A percentile compares a stretch with the other conserved stretches of the same genome.
Evolutionary conservation across 208 protist genomes (phyloP).

Genomic region (Balamuthia mandrillaris): DNA sequence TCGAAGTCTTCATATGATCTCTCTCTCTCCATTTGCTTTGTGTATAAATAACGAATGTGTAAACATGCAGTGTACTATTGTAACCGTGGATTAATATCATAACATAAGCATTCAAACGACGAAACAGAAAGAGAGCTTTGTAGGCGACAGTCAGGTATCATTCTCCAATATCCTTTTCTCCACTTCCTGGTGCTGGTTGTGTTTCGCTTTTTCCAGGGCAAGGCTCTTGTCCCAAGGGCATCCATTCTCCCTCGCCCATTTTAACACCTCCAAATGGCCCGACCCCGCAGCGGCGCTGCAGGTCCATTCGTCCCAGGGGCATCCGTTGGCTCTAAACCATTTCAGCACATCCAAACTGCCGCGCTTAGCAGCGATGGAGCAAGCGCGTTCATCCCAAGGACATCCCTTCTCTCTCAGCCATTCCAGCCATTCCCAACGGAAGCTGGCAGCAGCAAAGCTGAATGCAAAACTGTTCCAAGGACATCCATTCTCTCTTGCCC

Average conservation of each 20-base stretch:
- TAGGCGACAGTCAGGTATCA: no score
- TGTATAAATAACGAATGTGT: no score
- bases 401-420: background rate
- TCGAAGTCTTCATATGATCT: no score
- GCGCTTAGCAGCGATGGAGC: background rate
- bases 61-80: no score
- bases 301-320: background rate
- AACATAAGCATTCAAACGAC: no score
- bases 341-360: background rate
- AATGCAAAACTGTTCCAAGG: background rate
- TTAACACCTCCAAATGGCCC: background rate
- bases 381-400: background rate
- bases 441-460: background rate
- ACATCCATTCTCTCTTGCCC: background rate
- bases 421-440: background rate
- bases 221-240: slow-evolving; percentile 7
- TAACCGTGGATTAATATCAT: no score
- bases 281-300: background rate
- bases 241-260: background rate
- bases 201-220: no score
- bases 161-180: no score
- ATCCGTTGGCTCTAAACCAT: background rate
- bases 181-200: no score
- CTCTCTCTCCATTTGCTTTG: no score
- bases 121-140: no score